phyloP scores from a whole-genome alignment of 2,329 filamentous ascomycete genomes.

The Pseudogymnoascus sp. region DNA sequence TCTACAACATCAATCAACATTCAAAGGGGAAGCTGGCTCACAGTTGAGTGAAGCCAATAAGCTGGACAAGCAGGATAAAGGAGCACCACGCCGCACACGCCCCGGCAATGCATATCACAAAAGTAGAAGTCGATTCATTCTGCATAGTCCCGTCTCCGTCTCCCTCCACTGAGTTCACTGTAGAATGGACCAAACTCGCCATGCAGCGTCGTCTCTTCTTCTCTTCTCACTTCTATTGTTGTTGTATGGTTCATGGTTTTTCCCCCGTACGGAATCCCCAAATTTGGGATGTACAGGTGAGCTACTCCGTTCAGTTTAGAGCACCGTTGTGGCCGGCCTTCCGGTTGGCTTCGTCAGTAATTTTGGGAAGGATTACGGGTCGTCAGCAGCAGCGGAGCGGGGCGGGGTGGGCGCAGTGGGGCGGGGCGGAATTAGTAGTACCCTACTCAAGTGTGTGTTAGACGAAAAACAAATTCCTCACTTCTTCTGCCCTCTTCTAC shows the following conservation, averaged over 20 bases:
- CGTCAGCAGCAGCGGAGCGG: background rate
- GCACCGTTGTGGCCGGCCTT: background rate
- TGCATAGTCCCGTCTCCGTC: conserved; percentile 1
- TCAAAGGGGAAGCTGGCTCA: conserved; percentile 27
- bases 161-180: background rate
- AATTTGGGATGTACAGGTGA: background rate
- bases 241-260: conserved; percentile 3
- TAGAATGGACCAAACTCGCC: background rate
- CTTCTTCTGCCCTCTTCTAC: background rate
- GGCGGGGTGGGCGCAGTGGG: background rate
- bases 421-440: background rate
- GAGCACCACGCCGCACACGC: conserved; percentile 46
- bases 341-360: conserved; percentile 7
- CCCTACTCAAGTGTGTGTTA: background rate
- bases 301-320: conserved; percentile 5
- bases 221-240: conserved; percentile 1
- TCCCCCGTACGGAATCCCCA: background rate
- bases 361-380: background rate
- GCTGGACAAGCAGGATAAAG: conserved; percentile 45
- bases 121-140: conserved; percentile 13
- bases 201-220: background rate
- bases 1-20: conserved; percentile 5
- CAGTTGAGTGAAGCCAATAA: conserved; percentile 49
- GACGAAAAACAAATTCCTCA: conserved; percentile 8
- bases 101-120: conserved; percentile 32